phyloP scores from a whole-genome alignment of 108 stramenopile species.

The Cylindrotheca fusiformis region DNA sequence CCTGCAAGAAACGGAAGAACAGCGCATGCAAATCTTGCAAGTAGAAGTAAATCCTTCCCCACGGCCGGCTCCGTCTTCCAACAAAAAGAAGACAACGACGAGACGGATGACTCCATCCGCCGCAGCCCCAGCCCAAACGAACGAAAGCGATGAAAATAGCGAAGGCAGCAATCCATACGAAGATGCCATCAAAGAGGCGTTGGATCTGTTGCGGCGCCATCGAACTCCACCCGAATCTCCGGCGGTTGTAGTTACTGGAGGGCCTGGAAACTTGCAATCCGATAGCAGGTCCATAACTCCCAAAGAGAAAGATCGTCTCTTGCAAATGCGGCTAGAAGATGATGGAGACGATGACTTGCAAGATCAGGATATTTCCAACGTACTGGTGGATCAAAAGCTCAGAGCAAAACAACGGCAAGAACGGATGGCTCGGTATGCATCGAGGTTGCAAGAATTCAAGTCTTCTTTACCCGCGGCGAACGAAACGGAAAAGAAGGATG shows the following conservation, averaged over 20 bases:
- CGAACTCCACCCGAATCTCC: conserved; percentile 10
- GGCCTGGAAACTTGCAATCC: background rate
- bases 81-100: background rate
- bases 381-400: conserved; percentile 21
- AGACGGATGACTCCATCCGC: background rate
- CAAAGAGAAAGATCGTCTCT: conserved; percentile 21
- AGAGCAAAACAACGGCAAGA: conserved; percentile 45
- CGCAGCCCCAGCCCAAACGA: background rate
- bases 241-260: background rate
- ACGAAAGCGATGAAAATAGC: background rate
- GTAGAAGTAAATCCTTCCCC: background rate
- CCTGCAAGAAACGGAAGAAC: conserved; percentile 38
- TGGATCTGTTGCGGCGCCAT: conserved; percentile 42
- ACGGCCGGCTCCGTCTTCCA: background rate
- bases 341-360: background rate
- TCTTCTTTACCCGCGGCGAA: conserved; percentile 6
- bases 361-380: conserved; percentile 2
- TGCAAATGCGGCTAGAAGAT: conserved; percentile 26
- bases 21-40: conserved; percentile 27
- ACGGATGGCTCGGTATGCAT: conserved; percentile 52
- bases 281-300: conserved; percentile 5
- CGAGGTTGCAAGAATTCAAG: conserved; percentile 42
- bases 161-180: conserved; percentile 44
- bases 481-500: conserved; percentile 4
- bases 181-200: conserved; percentile 46